Conservation (phyloP, 495 filamentous ascomycete genomes). For the Talaromyces thailandensis region DNA sequence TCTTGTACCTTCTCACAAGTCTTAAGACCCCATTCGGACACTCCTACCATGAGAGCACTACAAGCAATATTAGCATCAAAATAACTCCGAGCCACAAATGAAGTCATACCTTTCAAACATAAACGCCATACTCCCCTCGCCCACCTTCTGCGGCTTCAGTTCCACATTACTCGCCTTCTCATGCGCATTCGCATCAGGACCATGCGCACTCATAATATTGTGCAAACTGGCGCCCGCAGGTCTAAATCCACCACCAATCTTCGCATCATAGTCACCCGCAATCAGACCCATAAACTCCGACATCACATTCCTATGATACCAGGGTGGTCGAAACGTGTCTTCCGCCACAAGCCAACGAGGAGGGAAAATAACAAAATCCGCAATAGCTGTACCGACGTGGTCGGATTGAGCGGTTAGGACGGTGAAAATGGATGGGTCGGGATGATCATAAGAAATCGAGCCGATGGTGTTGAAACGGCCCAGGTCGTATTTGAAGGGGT, state of each 20-base stretch:
- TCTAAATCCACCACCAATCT: constrained; percentile 54
- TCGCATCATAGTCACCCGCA: constrained; percentile 59
- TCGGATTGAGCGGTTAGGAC: constrained; percentile 57
- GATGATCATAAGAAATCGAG: constrained; percentile 56
- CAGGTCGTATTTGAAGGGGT: constrained; percentile 71
- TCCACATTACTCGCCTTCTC: constrained; percentile 50
- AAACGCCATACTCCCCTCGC: constrained; percentile 56
- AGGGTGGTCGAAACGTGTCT: constrained; percentile 64
- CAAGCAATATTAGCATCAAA: constrained; percentile 13
- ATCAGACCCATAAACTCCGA: constrained; percentile 48
- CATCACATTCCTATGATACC: constrained; percentile 65
- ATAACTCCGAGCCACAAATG: constrained; percentile 2
- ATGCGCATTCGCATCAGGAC: constrained; percentile 48
- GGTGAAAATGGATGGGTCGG: constrained; percentile 63
- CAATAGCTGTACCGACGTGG: constrained; percentile 50
- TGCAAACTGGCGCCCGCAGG: constrained; percentile 54
- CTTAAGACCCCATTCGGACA: constrained; percentile 85
- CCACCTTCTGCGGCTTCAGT: constrained; percentile 49
- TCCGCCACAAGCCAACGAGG: constrained; percentile 61
- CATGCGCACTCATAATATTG: constrained; percentile 57
- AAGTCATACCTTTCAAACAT: constrained; percentile 53
- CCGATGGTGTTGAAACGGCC: constrained; percentile 60
- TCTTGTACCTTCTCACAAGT: constrained; percentile 77
- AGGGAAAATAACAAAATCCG: constrained; percentile 66
- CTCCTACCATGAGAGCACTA: constrained; percentile 77